Conservation (phyloP, 208 protist species). For the Acanthamoeba healyi region DNA sequence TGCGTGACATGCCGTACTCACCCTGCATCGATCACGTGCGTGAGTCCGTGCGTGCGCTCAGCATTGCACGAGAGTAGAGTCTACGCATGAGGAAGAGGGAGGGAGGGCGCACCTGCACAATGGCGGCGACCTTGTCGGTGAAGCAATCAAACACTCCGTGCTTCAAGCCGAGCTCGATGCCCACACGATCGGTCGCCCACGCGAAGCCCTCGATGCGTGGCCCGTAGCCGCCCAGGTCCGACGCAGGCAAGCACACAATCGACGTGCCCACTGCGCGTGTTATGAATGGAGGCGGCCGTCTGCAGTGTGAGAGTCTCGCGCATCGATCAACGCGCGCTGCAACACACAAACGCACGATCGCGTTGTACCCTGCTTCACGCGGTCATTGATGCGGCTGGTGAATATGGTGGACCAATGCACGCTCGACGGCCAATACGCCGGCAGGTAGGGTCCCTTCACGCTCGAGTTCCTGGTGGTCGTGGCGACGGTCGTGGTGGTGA, state of each 20-base stretch:
- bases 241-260: not conserved
- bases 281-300: too few relatives aligned
- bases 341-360: not conserved
- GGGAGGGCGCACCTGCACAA: not conserved
- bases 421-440: not conserved
- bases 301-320: too few relatives aligned
- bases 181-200: constrained; percentile 2
- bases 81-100: not conserved
- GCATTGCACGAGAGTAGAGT: too few relatives aligned
- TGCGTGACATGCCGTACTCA: constrained; percentile 23
- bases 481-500: not conserved
- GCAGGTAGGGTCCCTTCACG: constrained; percentile 27
- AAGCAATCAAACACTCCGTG: constrained; percentile 27
- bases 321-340: not conserved
- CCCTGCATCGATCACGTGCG: too few relatives aligned
- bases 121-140: not conserved
- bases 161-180: not conserved
- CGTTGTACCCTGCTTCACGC: not conserved
- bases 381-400: not conserved
- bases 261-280: not conserved
- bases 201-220: constrained; percentile 1
- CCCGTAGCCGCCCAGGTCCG: not conserved
- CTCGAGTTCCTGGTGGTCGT: not conserved
- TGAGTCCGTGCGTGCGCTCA: too few relatives aligned
- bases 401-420: constrained; percentile 29